Percentiles rank a stretch among this genome's conserved stretches.
Conservation (phyloP, 2,329 filamentous ascomycete genomes). For the Plenodomus biglobosus region DNA sequence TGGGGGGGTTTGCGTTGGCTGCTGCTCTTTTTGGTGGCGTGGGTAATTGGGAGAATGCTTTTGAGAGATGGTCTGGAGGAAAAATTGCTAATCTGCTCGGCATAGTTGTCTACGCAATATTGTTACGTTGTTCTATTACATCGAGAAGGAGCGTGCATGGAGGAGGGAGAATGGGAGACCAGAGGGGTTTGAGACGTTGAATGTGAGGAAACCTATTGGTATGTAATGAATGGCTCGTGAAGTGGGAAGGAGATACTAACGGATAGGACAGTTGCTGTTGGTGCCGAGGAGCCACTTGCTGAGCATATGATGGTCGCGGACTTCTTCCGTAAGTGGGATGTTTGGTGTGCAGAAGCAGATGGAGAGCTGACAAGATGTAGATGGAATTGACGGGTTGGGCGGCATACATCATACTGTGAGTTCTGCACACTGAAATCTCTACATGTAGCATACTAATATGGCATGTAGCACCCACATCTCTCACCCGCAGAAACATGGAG, state of each 20-base stretch:
- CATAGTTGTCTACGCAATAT: constrained; percentile 81
- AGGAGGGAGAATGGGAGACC: constrained; percentile 67
- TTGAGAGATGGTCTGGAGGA: too few relatives aligned
- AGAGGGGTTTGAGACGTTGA: constrained; percentile 73
- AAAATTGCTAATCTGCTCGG: too few relatives aligned
- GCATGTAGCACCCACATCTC: constrained; percentile 50
- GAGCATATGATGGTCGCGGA: constrained; percentile 70
- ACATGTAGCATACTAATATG: too few relatives aligned
- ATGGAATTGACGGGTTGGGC: constrained; percentile 53
- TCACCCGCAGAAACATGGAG: constrained; percentile 53
- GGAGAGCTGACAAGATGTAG: constrained; percentile 27
- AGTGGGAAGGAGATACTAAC: background rate
- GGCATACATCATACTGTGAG: constrained; percentile 51
- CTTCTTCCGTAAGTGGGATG: constrained; percentile 72
- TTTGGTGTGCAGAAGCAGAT: background rate
- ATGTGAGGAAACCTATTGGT: constrained; percentile 69
- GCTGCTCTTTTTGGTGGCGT: background rate
- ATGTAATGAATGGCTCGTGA: background rate
- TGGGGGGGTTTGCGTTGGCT: too few relatives aligned
- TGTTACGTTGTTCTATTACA: constrained; percentile 85
- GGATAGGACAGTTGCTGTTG: constrained; percentile 66
- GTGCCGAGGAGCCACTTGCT: constrained; percentile 80
- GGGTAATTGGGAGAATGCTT: too few relatives aligned
- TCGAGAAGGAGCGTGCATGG: constrained; percentile 88
- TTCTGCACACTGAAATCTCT: background rate